These are phyloP conservation scores for Coemansia javaensis DNA, from an alignment of 192 early-diverging fungal species.

Conservation along the genomic window DNA sequence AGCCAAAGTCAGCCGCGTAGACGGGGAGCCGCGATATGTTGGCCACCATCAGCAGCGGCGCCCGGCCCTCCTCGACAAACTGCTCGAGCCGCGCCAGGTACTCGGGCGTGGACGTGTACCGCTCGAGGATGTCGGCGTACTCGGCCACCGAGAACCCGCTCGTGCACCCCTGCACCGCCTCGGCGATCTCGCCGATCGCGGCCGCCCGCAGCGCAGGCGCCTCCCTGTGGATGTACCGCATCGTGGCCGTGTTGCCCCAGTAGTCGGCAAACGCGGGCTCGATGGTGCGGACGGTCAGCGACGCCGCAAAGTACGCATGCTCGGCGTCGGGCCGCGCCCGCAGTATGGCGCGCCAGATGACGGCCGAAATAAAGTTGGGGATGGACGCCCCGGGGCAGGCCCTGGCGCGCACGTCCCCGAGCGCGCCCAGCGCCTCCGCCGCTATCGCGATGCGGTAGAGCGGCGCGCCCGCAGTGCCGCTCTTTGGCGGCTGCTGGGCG, in stretches of 20 bases:
- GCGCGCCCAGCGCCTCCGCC: neutral
- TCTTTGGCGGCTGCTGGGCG: neutral
- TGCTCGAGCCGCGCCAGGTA: neutral
- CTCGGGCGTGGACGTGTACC: neutral
- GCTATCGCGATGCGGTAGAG: slow-evolving; percentile 11
- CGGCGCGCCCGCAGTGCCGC: no score
- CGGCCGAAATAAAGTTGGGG: slow-evolving; percentile 14
- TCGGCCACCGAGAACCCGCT: slow-evolving; percentile 6
- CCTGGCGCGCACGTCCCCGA: neutral
- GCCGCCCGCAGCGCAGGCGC: neutral
- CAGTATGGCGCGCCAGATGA: slow-evolving; percentile 8
- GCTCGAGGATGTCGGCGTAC: slow-evolving; percentile 4
- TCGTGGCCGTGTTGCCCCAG: slow-evolving; percentile 19
- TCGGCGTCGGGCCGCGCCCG: neutral
- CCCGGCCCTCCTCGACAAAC: slow-evolving; percentile 2
- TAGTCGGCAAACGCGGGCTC: slow-evolving; percentile 3
- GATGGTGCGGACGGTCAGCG: slow-evolving; percentile 13
- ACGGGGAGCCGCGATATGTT: slow-evolving; percentile 12
- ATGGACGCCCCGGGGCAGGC: slow-evolving; percentile 6
- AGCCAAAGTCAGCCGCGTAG: slow-evolving; percentile 24
- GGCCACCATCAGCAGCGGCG: slow-evolving; percentile 1
- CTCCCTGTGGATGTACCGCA: slow-evolving; percentile 3
- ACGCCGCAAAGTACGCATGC: slow-evolving; percentile 11
- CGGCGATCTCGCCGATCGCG: neutral
- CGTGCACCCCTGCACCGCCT: slow-evolving; percentile 1